Evolutionary conservation across 345 rosid genomes (phyloP), one percentile per base, ranked within the genome.

Genomic region (Pistacia integerrima): DNA sequence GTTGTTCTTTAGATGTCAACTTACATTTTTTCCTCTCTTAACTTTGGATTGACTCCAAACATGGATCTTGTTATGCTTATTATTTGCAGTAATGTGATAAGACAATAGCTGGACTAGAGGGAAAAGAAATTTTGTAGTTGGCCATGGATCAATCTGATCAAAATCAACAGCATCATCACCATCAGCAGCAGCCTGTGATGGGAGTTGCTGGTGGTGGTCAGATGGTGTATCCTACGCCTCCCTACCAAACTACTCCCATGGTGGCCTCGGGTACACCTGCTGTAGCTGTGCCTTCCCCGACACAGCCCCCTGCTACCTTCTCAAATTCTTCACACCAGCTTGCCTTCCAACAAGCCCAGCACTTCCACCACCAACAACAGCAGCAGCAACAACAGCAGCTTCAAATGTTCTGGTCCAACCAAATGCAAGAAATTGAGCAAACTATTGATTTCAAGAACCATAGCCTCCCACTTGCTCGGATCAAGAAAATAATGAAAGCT

Each of bases 401-500:
- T 76, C 89, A 85, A 48, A 69, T 85, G 66, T 88, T 88, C 81
- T 88, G 91, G 89, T 76, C 86, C 58, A 82, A 79, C 81, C 88
- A 84, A 74, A 84, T 85, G 89, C 91, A 84, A 41, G 91, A 88
- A 74, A 82, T 88, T 48, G 91, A 84, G 73, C 89, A 86, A 55
- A 84, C 85, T 0, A 38, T 64, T 2, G 91, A 88, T 75, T 88
- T 88, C 81, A 88, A 84, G 83, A 88, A 86, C 75, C 89, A 88
- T 76, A 86, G 84, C 64, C 85, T 88, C 44, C 89, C 91, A 4
- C 80, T 88, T 4, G 91, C 91, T 49, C 85, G 89, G 76, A 86
- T 88, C 54, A 88, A 88, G 78, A 88, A 88, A 84, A 88, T 88
- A 74, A 88, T 88, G 91, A 88, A 88, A 84, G 89, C 91, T 22